Base-by-base conservation (phyloP, 2,329 filamentous ascomycete genomes). In the Plectosphaerella sp. region DNA sequence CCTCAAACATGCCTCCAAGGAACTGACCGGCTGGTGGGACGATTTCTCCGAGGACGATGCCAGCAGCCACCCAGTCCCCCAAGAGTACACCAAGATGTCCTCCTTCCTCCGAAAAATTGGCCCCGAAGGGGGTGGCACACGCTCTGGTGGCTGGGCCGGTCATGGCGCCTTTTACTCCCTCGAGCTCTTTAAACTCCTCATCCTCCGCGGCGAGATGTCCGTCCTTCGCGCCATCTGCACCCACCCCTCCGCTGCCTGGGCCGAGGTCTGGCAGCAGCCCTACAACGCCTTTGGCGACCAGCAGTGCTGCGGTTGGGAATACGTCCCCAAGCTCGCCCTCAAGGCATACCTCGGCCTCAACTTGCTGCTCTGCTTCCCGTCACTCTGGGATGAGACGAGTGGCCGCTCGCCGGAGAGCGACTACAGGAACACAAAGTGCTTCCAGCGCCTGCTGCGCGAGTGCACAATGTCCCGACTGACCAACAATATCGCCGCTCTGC, bases 191-290 rank as follows among this genome's bases (percentile, higher is more conserved):
- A 59, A 59, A 49, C 52, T 57, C 3, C 52, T 65, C n/a, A 47
- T 63, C 22, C n/a, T 64, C 2, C 45, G 58, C 24, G 61, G 61
- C 5, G 56, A 62, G 35, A 61, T 62, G 58, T 57, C 61, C 37
- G 33, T 52, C 1, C 39, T 64, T 9, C 47, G 62, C 5, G 53
- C 55, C 5, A 46, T 61, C 3, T 58, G 57, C 49, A 41, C 53
- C 9, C 49, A 54, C n/a, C 55, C 57, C 4, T 45, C 49, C 9
- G 47, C 48, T 2, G 39, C 45, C 16, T 51, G 59, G 16, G 5
- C 20, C 4, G 28, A 46, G 8, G 45, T n/a, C 12, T 47, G 45
- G 45, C 9, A 33, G 10, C 20, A 18, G 24, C 45, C 24, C 45
- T 35, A 35, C 45, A 24, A 47, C 45, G 45, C 45, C 15, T 33